These are phyloP conservation scores for Cercospora citrullina DNA, from an alignment of 2,329 filamentous ascomycete genomes.

Conservation along the genomic window DNA sequence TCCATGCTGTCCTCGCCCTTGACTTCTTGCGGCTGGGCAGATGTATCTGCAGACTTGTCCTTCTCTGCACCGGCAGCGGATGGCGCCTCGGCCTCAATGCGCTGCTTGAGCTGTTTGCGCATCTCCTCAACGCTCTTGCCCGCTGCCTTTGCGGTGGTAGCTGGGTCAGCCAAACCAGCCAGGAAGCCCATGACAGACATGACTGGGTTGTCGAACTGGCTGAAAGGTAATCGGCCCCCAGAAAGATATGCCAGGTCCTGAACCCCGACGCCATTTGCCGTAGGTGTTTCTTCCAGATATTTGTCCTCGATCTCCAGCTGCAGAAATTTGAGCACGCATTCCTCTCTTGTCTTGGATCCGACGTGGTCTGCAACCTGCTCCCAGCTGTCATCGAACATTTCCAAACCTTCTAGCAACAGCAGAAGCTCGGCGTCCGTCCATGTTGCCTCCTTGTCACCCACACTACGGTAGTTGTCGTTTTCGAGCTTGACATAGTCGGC, in stretches of 20 bases:
- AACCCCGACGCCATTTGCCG: conserved; percentile 55
- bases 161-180: conserved; percentile 84
- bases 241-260: conserved; percentile 62
- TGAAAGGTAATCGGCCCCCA: conserved; percentile 82
- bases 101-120: conserved; percentile 73
- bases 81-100: conserved; percentile 63
- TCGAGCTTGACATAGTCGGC: conserved; percentile 86
- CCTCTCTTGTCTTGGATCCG: conserved; percentile 84
- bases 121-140: conserved; percentile 85
- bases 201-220: conserved; percentile 90
- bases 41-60: conserved; percentile 55
- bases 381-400: conserved; percentile 96
- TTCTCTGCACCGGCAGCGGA: conserved; percentile 48
- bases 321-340: conserved; percentile 95
- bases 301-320: conserved; percentile 97
- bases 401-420: conserved; percentile 84
- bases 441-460: conserved; percentile 79
- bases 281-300: conserved; percentile 67
- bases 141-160: conserved; percentile 85
- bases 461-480: conserved; percentile 75
- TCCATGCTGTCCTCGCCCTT: conserved; percentile 60
- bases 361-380: conserved; percentile 89
- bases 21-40: conserved; percentile 22
- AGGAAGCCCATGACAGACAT: conserved; percentile 95
- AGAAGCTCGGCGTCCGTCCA: conserved; percentile 91